Base-by-base conservation (phyloP, 179 eudicot species). In the Monotropa hypopitys region DNA sequence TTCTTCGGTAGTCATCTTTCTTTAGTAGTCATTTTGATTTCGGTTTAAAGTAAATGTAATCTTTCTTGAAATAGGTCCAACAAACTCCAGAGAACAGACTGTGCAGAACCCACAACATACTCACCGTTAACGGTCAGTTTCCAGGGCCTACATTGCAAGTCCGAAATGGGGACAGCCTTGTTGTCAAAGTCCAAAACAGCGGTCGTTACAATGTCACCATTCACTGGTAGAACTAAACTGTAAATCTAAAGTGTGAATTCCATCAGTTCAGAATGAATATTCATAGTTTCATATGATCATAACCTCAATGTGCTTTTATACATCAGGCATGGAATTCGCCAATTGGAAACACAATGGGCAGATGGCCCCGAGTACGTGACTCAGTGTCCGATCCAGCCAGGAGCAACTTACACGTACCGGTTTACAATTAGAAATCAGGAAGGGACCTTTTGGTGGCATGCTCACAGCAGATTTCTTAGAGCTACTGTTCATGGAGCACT, bases 371-470 rank as follows among this genome's bases (percentile, higher is more conserved):
- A 89, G 57, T 94, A 84, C 20, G 91, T 90, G 67, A 94, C 97
- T 0, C 97, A 94, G 6, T 94, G 98, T 76, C 98, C 98, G 0
- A 94, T 94, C 45, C 76, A 85, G 35, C 97, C 97, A 0, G 97
- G 98, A 32, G 89, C 84, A 73, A 87, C 84, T 67, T 92, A 94
- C 84, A 94, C 97, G 0, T 94, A 94, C 53, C 73, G 87, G 11
- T 94, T 87, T 81, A 89, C 85, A 0, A 86, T 90, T 5, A 71
- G 78, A 56, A 84, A 90, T n/a, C 98, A 94, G 76, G 98, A 92
- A 76, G 98, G 98, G 9, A 94, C 98, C n/a, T 78, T 94, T 43
- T 94, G 98, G 98, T 94, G 98, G 97, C 97, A 94, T 70, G 98
- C 97, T 73, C 98, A 94, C 68, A 86, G 90, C 84, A 84, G 87